A percentile compares a stretch with the other conserved stretches of the same genome.
Evolutionary conservation across 768 basidiomycete species (phyloP).

Genomic region (Russula abietina): DNA sequence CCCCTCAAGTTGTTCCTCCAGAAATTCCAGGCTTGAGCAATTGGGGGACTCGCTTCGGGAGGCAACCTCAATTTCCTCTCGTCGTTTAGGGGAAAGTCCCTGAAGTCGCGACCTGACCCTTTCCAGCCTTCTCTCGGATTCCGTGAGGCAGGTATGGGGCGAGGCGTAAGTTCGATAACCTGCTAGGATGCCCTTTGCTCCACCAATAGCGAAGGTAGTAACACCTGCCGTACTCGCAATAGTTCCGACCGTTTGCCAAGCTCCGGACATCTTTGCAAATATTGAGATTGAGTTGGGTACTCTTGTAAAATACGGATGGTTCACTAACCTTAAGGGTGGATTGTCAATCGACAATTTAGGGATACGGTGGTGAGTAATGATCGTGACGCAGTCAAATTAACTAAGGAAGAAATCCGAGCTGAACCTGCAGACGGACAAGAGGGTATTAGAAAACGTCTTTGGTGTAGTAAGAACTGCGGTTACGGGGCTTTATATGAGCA

Average conservation of each 20-base stretch:
- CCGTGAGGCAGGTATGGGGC: not conserved
- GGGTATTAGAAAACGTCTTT: not conserved
- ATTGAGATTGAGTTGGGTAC: not conserved
- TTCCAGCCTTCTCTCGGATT: not conserved
- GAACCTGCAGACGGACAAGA: not conserved
- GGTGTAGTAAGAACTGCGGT: not conserved
- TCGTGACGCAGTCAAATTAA: not conserved
- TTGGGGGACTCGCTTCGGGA: not conserved
- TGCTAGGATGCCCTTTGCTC: not conserved
- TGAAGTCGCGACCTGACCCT: not conserved
- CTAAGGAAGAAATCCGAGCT: not conserved
- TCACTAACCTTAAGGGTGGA: not conserved
- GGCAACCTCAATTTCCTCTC: not conserved
- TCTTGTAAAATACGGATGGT: not conserved
- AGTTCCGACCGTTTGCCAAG: not conserved
- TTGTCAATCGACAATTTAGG: not conserved
- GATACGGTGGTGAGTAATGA: not conserved
- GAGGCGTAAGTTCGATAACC: not conserved
- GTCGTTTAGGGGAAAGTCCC: not conserved
- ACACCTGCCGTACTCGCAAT: no score
- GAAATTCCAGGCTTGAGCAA: not conserved
- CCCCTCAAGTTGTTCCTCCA: not conserved
- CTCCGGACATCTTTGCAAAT: not conserved
- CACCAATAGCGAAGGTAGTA: not conserved
- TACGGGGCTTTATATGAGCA: not conserved